Evolutionary conservation across 2,329 filamentous ascomycete genomes (phyloP).

Genomic region (Colletotrichum gloeosporioides): DNA sequence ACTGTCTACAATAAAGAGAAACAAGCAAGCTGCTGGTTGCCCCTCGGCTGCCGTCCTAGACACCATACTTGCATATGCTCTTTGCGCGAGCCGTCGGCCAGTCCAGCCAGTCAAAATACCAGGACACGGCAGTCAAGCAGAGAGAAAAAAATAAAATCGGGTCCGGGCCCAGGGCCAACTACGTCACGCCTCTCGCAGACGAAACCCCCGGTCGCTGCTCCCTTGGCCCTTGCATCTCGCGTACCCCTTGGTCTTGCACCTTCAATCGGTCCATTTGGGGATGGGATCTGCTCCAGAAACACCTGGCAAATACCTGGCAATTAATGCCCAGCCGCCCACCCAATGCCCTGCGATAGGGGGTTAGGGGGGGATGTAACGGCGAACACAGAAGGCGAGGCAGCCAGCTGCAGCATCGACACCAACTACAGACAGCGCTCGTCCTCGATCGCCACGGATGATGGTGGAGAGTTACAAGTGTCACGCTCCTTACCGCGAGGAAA

Average conservation of each 20-base stretch:
- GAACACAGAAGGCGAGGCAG: not conserved
- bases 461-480: not conserved
- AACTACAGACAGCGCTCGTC: not conserved
- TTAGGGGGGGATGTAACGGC: not conserved
- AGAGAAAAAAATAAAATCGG: conserved; percentile 12
- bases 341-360: not conserved
- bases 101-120: not conserved
- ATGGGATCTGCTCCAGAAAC: conserved; percentile 11
- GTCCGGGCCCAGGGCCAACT: conserved; percentile 7
- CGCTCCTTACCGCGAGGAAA: not conserved
- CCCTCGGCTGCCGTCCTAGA: not conserved
- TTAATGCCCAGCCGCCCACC: not conserved
- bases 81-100: not conserved
- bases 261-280: conserved; percentile 8
- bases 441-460: not conserved
- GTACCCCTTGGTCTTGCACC: conserved; percentile 12
- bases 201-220: conserved; percentile 11
- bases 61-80: not conserved
- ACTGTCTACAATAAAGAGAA: not conserved
- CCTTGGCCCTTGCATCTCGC: conserved; percentile 21
- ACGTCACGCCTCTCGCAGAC: conserved; percentile 21
- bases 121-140: not conserved
- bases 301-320: not conserved
- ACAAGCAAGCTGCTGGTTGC: not conserved
- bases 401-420: not conserved